Evolutionary conservation across 2,329 filamentous ascomycete species (phyloP).

Genomic region (Dendrostoma leiphaemia): DNA sequence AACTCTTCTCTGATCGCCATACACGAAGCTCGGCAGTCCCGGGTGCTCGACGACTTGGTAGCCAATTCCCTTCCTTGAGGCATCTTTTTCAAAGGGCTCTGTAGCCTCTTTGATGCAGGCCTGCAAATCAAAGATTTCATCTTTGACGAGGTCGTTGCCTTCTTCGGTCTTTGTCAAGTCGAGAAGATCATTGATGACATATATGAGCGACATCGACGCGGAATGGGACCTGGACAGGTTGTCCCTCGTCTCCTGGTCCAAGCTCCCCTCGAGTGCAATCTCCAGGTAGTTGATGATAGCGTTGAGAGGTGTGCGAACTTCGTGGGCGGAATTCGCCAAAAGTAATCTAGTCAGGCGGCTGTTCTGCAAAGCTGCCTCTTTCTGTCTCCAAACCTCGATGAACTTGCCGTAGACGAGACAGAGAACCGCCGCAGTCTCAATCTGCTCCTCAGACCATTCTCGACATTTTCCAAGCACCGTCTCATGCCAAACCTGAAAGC

Average conservation of each 20-base stretch:
- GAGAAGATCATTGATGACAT: constrained; percentile 88
- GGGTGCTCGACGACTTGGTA: constrained; percentile 68
- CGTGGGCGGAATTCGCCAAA: constrained; percentile 85
- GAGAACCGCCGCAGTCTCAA: constrained; percentile 84
- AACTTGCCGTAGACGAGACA: constrained; percentile 88
- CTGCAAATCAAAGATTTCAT: constrained; percentile 74
- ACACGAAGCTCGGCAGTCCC: constrained; percentile 67
- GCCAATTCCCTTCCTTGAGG: constrained; percentile 69
- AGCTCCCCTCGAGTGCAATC: constrained; percentile 77
- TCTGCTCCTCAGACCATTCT: constrained; percentile 86
- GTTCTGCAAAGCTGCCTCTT: constrained; percentile 78
- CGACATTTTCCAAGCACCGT: constrained; percentile 77
- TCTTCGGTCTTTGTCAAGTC: constrained; percentile 88
- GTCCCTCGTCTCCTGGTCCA: constrained; percentile 81
- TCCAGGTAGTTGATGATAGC: constrained; percentile 95
- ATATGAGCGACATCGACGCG: constrained; percentile 87
- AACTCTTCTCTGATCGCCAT: constrained; percentile 78
- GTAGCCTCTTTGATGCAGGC: constrained; percentile 75
- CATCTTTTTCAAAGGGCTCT: constrained; percentile 70
- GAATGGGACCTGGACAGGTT: constrained; percentile 83
- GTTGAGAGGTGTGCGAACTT: constrained; percentile 86
- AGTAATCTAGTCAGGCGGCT: constrained; percentile 77
- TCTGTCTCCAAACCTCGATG: constrained; percentile 90
- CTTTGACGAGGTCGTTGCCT: constrained; percentile 73
- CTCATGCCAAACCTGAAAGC: constrained; percentile 80